phyloP scores from a whole-genome alignment of 1,139 yeast species.

The Magnusiomyces fungicola region DNA sequence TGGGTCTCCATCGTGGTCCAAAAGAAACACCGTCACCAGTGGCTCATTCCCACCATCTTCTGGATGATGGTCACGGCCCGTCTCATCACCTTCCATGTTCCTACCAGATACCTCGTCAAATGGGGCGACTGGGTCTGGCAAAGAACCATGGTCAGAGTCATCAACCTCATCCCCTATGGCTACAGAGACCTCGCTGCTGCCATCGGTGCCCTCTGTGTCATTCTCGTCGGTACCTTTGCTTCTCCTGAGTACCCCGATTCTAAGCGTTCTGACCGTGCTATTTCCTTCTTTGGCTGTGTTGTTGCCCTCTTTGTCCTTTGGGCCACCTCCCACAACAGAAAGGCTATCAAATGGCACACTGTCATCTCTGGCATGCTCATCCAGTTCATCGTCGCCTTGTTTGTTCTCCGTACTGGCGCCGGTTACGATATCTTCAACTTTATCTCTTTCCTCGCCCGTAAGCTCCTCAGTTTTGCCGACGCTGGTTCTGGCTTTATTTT shows the following conservation, averaged over 20 bases:
- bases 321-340: slow-evolving; percentile 43
- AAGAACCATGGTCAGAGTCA: slow-evolving; percentile 33
- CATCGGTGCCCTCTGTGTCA: slow-evolving; percentile 37
- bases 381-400: slow-evolving; percentile 55
- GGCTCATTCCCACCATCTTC: slow-evolving; percentile 58
- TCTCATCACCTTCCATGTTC: slow-evolving; percentile 47
- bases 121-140: slow-evolving; percentile 39
- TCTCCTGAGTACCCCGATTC: slow-evolving; percentile 39
- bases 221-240: slow-evolving; percentile 46
- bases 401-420: slow-evolving; percentile 52
- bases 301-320: slow-evolving; percentile 45
- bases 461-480: slow-evolving; percentile 51
- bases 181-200: slow-evolving; percentile 43
- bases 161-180: slow-evolving; percentile 36
- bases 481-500: background rate
- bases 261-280: slow-evolving; percentile 46
- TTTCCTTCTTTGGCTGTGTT: slow-evolving; percentile 51
- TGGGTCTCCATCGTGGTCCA: slow-evolving; percentile 56
- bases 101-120: slow-evolving; percentile 33
- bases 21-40: slow-evolving; percentile 44
- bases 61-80: slow-evolving; percentile 51
- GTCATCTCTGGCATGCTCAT: slow-evolving; percentile 56
- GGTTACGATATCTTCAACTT: slow-evolving; percentile 62
- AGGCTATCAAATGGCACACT: slow-evolving; percentile 50
- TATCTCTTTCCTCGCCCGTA: slow-evolving; percentile 52